phyloP scores from a whole-genome alignment of 305 asterid species.

The Salvia sclarea region DNA sequence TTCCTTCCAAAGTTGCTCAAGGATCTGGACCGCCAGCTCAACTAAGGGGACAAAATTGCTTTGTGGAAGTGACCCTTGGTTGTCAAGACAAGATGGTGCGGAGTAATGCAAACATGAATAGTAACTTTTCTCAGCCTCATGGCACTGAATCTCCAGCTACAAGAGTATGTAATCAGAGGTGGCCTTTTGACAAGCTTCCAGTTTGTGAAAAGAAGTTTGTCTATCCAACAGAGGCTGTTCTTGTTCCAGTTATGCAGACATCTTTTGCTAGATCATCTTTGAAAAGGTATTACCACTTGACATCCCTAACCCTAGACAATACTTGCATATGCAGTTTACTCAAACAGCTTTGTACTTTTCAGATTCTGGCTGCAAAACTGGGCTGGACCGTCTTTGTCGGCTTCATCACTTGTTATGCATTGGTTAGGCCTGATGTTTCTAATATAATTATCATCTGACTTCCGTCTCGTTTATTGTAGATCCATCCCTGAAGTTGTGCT shows the following conservation, averaged over 20 bases:
- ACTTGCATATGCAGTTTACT: slow-evolving; percentile 31
- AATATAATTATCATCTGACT: slow-evolving; percentile 22
- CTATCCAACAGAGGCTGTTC: slow-evolving; percentile 92
- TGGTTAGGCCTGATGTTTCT: slow-evolving; percentile 55
- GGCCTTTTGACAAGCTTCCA: slow-evolving; percentile 49
- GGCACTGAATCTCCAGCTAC: slow-evolving; percentile 51
- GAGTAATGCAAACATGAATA: slow-evolving; percentile 42
- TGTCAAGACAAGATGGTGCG: slow-evolving; percentile 55
- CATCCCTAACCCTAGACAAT: slow-evolving; percentile 2
- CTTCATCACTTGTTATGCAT: slow-evolving; percentile 78
- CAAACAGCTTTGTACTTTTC: slow-evolving; percentile 38
- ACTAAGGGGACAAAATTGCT: slow-evolving; percentile 78
- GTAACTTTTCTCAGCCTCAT: slow-evolving; percentile 50
- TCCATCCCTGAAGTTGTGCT: slow-evolving; percentile 33
- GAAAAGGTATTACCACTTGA: slow-evolving; percentile 63
- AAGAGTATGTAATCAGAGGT: slow-evolving; percentile 52
- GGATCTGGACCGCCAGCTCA: slow-evolving; percentile 66
- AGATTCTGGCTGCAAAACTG: slow-evolving; percentile 99
- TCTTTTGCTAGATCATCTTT: slow-evolving; percentile 84
- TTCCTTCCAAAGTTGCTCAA: slow-evolving; percentile 63
- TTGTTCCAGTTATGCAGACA: slow-evolving; percentile 96
- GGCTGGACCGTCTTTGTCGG: slow-evolving; percentile 87
- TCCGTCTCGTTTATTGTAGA: slow-evolving; percentile 15
- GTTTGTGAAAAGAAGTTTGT: slow-evolving; percentile 59
- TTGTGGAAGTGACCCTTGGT: slow-evolving; percentile 87